phyloP scores from a whole-genome alignment of 257 asterid genomes.

The Forsythia viridissima region DNA sequence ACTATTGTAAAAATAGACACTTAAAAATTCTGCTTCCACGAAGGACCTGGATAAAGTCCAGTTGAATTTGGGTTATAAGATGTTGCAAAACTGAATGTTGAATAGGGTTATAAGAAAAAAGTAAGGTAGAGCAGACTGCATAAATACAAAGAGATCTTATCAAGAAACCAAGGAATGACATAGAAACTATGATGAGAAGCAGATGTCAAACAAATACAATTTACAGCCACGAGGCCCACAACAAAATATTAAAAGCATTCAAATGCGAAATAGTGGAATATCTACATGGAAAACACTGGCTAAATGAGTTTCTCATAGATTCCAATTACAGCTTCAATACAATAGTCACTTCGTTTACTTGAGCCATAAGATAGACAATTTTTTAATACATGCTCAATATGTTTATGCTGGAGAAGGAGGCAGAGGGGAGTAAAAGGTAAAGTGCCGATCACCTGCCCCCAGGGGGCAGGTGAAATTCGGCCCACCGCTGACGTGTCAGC shows the following conservation, averaged over 20 bases:
- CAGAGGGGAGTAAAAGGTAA: neutral
- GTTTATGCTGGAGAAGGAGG: neutral
- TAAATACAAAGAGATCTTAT: neutral
- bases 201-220: neutral
- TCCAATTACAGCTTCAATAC: neutral
- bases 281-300: neutral
- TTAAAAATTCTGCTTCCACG: neutral
- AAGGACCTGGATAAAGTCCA: neutral
- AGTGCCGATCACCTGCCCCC: too few species aligned
- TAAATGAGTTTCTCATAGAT: neutral
- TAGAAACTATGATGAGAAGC: neutral
- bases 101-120: neutral
- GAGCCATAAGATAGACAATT: neutral
- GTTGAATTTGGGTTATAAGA: neutral
- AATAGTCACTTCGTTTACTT: neutral
- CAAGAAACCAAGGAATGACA: neutral
- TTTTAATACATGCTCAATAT: neutral
- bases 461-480: too few species aligned
- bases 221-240: neutral
- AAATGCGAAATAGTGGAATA: neutral
- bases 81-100: neutral
- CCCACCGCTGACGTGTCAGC: too few species aligned
- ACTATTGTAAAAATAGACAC: neutral
- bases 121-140: neutral
- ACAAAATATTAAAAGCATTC: neutral